Evolutionary conservation across 2,329 filamentous ascomycete genomes (phyloP), one percentile per base, ranked within the genome.

Genomic region (Sclerotinia sclerotiorum): DNA sequence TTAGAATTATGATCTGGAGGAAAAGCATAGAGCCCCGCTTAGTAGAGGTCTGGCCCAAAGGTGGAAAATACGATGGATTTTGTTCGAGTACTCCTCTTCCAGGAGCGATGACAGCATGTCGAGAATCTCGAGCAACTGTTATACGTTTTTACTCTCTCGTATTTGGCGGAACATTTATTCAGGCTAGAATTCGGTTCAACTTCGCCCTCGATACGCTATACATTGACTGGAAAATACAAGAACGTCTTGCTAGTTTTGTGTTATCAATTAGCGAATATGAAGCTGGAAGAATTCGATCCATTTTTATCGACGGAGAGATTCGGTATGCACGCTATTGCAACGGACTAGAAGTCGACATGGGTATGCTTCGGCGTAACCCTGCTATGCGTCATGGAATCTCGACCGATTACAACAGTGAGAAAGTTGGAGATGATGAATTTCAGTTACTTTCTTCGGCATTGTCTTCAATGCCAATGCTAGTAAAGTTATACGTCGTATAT

Each of bases 131-230:
- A 21, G 13, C 11, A n/a, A 27, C 44, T n/a, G 27, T 61, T 15
- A 4, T 24, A 21, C 11, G 0, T n/a, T 15, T 61, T 3, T 61
- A 48, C 3, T 27, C 58, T 17, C 3, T 15, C 4, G 8, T 1
- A 1, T 24, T 24, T 48, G 21, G 10, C 7, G 6, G 17, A 10
- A 5, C 1, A 2, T 1, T 17, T 7, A 7, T 2, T 17, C 3
- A 0, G 13, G 11, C 27, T 10, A 5, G 19, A 5, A 35, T 49
- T 15, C 6, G 11, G 7, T n/a, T 49, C 0, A 61, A 61, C 7
- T 48, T 32, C 6, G 5, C n/a, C 1, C 21, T 61, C 6, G 44
- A 61, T 3, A 49, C 44, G 1, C 6, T 61, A 15, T 61, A 48
- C 7, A 6, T 61, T 13, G 58, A 61, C 11, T 61, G 44, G 44